These are phyloP conservation scores for Umbilicus rupestris DNA, from an alignment of 164 flowering plant species.

Conservation along the genomic window DNA sequence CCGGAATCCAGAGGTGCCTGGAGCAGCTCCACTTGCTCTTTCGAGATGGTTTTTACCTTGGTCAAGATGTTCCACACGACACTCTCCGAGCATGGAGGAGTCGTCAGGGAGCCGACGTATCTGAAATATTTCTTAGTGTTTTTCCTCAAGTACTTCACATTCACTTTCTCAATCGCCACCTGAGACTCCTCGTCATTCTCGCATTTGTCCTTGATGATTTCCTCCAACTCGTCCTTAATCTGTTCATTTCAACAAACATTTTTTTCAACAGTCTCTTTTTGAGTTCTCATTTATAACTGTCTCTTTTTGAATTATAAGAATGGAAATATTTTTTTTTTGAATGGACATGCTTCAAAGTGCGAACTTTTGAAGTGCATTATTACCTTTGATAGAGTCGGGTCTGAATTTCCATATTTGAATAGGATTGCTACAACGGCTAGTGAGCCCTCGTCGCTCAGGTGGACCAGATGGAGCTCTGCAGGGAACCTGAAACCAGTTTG, in stretches of 20 bases:
- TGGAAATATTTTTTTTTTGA: background rate
- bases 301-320: background rate
- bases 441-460: slow-evolving; percentile 23
- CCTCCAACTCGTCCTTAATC: slow-evolving; percentile 17
- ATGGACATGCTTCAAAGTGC: no score
- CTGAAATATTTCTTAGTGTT: slow-evolving; percentile 37
- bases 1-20: slow-evolving; percentile 34
- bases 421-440: slow-evolving; percentile 42
- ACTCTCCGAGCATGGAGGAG: slow-evolving; percentile 48
- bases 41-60: slow-evolving; percentile 44
- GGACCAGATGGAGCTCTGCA: slow-evolving; percentile 62
- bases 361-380: no score
- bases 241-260: slow-evolving; percentile 6
- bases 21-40: slow-evolving; percentile 39
- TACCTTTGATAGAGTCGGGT: slow-evolving; percentile 39
- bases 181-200: slow-evolving; percentile 20
- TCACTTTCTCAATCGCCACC: slow-evolving; percentile 21
- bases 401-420: slow-evolving; percentile 28
- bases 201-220: slow-evolving; percentile 20
- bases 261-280: background rate
- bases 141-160: slow-evolving; percentile 18
- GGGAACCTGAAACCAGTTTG: no score
- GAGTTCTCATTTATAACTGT: no score
- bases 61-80: slow-evolving; percentile 47
- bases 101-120: slow-evolving; percentile 41